These are phyloP conservation scores for Polytrichum commune DNA, from an alignment of 225 moss, liverwort and hornwort species.

Conservation along the genomic window DNA sequence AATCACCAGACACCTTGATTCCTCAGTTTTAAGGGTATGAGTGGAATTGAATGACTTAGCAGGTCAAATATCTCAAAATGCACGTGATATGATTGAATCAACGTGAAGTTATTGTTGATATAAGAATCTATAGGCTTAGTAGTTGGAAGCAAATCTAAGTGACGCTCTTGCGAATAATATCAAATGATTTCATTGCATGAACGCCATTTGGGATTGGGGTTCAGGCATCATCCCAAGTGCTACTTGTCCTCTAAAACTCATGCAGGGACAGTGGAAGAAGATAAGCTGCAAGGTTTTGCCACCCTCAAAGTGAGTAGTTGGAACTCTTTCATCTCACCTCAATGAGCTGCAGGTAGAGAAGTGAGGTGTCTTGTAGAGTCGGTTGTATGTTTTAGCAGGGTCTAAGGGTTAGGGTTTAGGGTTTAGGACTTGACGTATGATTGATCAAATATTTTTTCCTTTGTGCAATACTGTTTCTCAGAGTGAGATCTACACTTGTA, in stretches of 20 bases:
- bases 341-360: background rate
- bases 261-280: constrained; percentile 31
- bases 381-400: background rate
- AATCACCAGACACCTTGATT: too few relatives aligned
- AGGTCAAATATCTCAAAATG: background rate
- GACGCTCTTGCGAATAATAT: constrained; percentile 3
- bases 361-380: background rate
- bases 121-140: background rate
- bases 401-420: background rate
- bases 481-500: background rate
- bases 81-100: too few relatives aligned
- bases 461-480: background rate
- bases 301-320: constrained; percentile 35
- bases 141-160: background rate
- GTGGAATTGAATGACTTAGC: background rate
- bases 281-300: constrained; percentile 39
- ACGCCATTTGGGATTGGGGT: constrained; percentile 1
- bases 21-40: too few relatives aligned
- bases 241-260: constrained; percentile 35
- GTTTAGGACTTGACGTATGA: background rate
- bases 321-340: background rate
- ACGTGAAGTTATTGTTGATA: too few relatives aligned
- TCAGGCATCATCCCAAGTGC: constrained; percentile 54
- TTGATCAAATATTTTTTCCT: background rate
- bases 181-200: background rate